phyloP scores from a whole-genome alignment of 192 early-diverging fungal genomes.

The Coemansia sp. region DNA sequence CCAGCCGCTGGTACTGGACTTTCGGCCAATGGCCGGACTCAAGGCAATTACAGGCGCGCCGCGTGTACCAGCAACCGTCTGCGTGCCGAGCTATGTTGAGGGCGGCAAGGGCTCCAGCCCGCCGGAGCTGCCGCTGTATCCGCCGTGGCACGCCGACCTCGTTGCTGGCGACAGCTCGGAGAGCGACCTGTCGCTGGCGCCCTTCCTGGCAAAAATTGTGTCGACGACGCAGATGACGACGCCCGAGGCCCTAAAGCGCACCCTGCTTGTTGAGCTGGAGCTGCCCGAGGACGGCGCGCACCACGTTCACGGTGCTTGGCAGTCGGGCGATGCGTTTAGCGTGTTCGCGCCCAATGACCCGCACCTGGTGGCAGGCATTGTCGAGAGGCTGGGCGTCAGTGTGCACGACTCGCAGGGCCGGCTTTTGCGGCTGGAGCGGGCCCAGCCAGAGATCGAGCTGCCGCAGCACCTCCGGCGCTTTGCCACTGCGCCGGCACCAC shows the following conservation, averaged over 20 bases:
- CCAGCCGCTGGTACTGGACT: slow-evolving; percentile 43
- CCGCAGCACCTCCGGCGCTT: slow-evolving; percentile 25
- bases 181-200: slow-evolving; percentile 5
- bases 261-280: slow-evolving; percentile 55
- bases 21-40: slow-evolving; percentile 19
- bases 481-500: slow-evolving; percentile 18
- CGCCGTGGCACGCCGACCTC: slow-evolving; percentile 27
- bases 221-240: slow-evolving; percentile 57
- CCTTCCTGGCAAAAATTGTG: slow-evolving; percentile 52
- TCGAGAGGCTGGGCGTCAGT: slow-evolving; percentile 54
- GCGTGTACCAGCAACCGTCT: slow-evolving; percentile 14
- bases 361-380: slow-evolving; percentile 58
- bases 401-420: slow-evolving; percentile 20
- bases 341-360: slow-evolving; percentile 82
- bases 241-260: slow-evolving; percentile 66
- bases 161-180: not conserved
- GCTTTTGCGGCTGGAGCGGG: slow-evolving; percentile 16
- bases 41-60: slow-evolving; percentile 36
- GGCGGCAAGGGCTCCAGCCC: not conserved
- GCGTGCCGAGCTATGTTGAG: not conserved
- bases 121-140: not conserved
- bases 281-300: slow-evolving; percentile 22
- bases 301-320: slow-evolving; percentile 4
- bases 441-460: slow-evolving; percentile 36
- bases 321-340: slow-evolving; percentile 72